Evolutionary conservation across 805 yeast genomes (phyloP), one percentile per base, ranked within the genome.

Genomic region (Candida fluviatilis): DNA sequence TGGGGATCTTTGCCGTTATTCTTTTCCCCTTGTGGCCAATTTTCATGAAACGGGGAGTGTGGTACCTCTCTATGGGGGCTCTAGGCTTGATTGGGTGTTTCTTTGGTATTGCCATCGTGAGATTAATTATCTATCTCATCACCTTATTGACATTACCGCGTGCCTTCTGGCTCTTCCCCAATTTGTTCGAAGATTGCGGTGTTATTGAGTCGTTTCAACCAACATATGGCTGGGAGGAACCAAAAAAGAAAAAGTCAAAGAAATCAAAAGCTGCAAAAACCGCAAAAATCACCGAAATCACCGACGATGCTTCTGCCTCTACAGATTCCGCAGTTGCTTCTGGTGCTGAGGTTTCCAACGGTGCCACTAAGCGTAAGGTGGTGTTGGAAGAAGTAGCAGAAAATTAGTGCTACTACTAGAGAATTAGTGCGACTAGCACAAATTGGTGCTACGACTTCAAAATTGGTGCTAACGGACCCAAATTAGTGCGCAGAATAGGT

Each of bases 121-220:
- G 99, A 55, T 67, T 90, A 56, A 69, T 90, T 29, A 56, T 93
- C 18, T 87, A 80, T 51, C 49, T 73, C 18, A 49, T 84, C 36
- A 75, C 89, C 0, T 73, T 75, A 47, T 64, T 82, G 34, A 61
- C 76, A 1, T 64, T 74, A 40, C 76, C 79, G 5, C 78, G 79
- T 31, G 95, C 95, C n/a, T 73, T 93, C 57, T 93, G 99, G 99
- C 58, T 93, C 34, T 91, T 88, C 73, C 99, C 99, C 40, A 91
- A 91, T 57, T 71, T 93, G 55, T 93, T 90, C 63, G 99, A 82
- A 45, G 99, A 93, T 56, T 90, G 95, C 51, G 96, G 97, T 17
- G 84, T 93, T 46, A 55, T 91, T 43, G 98, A 91, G 42, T 84
- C 95, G 69, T 93, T 93, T 69, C 73, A 73, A 48, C 99, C 99